Evolutionary conservation across 306 rosid genomes (phyloP).

Genomic region (Parietaria judaica): DNA sequence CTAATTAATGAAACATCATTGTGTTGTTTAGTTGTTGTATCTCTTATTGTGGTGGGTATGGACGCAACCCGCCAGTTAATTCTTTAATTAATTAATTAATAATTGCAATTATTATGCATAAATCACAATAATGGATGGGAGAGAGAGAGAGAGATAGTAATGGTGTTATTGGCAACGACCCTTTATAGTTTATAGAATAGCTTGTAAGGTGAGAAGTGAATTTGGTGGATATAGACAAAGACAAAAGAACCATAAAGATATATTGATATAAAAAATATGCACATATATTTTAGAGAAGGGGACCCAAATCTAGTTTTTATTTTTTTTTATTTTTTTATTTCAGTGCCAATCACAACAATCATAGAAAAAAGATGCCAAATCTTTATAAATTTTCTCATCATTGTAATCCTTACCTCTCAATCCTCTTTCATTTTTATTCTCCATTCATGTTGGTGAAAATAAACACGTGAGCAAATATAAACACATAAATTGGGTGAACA

Average conservation of each 20-base stretch:
- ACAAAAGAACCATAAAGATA: constrained; percentile 31
- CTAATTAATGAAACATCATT: constrained; percentile 19
- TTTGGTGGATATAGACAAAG: constrained; percentile 24
- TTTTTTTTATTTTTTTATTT: too few species aligned
- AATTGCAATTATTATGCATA: constrained; percentile 11
- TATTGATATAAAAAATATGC: constrained; percentile 26
- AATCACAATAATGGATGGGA: neutral
- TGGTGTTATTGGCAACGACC: constrained; percentile 19
- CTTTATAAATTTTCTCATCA: constrained; percentile 13
- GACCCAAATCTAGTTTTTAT: constrained; percentile 21
- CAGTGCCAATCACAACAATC: constrained; percentile 17
- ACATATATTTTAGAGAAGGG: constrained; percentile 14
- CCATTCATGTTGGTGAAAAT: neutral
- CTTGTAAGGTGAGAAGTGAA: constrained; percentile 6
- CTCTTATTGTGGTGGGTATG: constrained; percentile 32
- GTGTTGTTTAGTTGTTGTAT: constrained; percentile 4
- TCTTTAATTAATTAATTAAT: constrained; percentile 19
- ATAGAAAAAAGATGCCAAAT: constrained; percentile 16
- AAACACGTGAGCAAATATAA: neutral
- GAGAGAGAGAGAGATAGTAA: constrained; percentile 1
- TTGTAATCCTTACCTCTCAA: constrained; percentile 11
- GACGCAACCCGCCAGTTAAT: constrained; percentile 19
- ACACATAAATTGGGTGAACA: neutral
- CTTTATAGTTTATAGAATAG: constrained; percentile 1
- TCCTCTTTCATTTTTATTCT: neutral